Base-by-base conservation (phyloP, 2,329 filamentous ascomycete genomes). In the Penicillium sp. region DNA sequence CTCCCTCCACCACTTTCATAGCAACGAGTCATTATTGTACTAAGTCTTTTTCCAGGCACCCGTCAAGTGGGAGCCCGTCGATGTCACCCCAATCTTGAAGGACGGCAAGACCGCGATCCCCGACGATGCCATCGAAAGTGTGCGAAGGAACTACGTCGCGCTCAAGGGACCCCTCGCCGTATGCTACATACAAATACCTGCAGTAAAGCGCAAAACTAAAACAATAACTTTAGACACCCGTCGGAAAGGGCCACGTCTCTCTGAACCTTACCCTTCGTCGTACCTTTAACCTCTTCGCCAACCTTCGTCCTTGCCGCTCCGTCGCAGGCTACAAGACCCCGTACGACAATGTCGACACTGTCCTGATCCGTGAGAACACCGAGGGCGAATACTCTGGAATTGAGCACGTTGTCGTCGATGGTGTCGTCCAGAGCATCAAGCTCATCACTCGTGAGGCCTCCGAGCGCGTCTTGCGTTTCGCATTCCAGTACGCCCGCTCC, bases 281-380 rank as follows among this genome's bases (percentile, higher is more conserved):
- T 77, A 99, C 96, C 67, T 99, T 99, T 86, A 99, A 99, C 86
- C 93, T 99, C 75, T 99, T 99, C 82, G 96, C 95, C 84, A 99
- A 99, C 85, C 87, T 99, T 74, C 93, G 96, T 76, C 95, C 96
- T 66, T 99, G 96, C 89, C 91, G 93, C 78, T 97, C 93, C 68
- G 93, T 99, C 71, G 91, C 91, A 69, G 95, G 95, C 75, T 99
- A 90, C 90, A 97, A 98, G 89, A 99, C 95, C 58, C 93, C 94
- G 67, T 98, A 98, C 85, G 94, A 98, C 80, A 88, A 91, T 74
- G 95, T 99, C 77, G 91, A 99, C 83, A 97, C 93, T 45, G 92
- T 97, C 75, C 86, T 99, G 77, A 98, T 99, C 83, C 92, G 95
- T 82, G 95, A 99, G 86, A 99, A 99, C 87, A 98, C 95, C 71